A percentile compares a stretch with the other conserved stretches of the same genome.
These are phyloP conservation scores for Vitis hybrid DNA, from an alignment of 177 flowering plant genomes.

Conservation along the genomic window DNA sequence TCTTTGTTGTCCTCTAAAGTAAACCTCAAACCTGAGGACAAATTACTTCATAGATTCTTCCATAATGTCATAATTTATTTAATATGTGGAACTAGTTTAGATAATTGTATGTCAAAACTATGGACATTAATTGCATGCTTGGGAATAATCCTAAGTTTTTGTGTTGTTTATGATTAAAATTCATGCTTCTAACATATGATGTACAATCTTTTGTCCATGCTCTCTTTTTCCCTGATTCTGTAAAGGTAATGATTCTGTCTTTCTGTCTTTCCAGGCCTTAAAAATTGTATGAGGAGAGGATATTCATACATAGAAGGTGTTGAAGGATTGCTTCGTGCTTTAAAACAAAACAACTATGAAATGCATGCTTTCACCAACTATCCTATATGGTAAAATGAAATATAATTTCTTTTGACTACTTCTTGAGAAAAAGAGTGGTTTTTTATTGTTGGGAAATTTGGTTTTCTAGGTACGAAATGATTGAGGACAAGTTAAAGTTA, in stretches of 20 bases:
- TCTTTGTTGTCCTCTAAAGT: too few species aligned
- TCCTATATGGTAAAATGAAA: slow-evolving; percentile 72
- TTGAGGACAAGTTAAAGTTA: slow-evolving; percentile 79
- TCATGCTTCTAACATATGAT: not conserved
- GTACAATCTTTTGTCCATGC: not conserved
- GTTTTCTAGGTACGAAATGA: slow-evolving; percentile 66
- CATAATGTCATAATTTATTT: too few species aligned
- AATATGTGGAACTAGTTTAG: too few species aligned
- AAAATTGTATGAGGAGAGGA: slow-evolving; percentile 68
- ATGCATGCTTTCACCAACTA: slow-evolving; percentile 96
- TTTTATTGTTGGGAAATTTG: not conserved
- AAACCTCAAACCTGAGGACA: too few species aligned
- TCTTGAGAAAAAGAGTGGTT: not conserved
- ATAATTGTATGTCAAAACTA: too few species aligned
- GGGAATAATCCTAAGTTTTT: too few species aligned
- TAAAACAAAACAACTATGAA: slow-evolving; percentile 68
- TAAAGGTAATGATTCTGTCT: not conserved
- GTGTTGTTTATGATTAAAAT: not conserved
- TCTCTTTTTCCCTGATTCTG: not conserved
- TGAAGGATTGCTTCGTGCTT: slow-evolving; percentile 57
- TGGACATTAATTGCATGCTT: too few species aligned
- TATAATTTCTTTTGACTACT: not conserved
- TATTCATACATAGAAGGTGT: slow-evolving; percentile 78
- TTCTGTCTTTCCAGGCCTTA: slow-evolving; percentile 59
- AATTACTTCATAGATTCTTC: too few species aligned